phyloP scores from a whole-genome alignment of 768 basidiomycete genomes.

The Holtermannia corniformis region DNA sequence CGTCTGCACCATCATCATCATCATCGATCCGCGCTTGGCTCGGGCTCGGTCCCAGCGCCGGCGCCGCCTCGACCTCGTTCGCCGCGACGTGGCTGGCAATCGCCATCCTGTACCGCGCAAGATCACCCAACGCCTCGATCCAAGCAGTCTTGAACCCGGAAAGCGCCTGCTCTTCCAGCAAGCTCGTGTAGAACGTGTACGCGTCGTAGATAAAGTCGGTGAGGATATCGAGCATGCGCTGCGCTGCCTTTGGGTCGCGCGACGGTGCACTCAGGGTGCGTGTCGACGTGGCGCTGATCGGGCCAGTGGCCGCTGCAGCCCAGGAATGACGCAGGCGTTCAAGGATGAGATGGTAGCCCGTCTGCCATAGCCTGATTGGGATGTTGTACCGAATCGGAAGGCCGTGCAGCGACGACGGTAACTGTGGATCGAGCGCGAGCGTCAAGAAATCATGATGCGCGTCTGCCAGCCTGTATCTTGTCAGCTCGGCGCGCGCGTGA shows the following conservation, averaged over 20 bases:
- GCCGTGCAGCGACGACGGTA: constrained; percentile 77
- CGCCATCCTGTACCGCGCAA: constrained; percentile 88
- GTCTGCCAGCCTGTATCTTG: constrained; percentile 65
- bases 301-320: constrained; percentile 3
- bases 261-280: constrained; percentile 5
- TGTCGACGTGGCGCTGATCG: background rate
- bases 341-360: constrained; percentile 78
- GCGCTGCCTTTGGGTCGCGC: constrained; percentile 16
- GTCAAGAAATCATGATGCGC: constrained; percentile 78
- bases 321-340: constrained; percentile 82
- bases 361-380: constrained; percentile 83
- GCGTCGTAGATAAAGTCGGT: constrained; percentile 93
- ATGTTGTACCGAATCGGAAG: constrained; percentile 95
- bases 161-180: constrained; percentile 72
- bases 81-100: constrained; percentile 65
- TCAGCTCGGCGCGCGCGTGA: constrained; percentile 1
- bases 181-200: constrained; percentile 82
- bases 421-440: constrained; percentile 72
- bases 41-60: background rate
- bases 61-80: background rate
- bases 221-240: constrained; percentile 71
- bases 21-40: constrained; percentile 20
- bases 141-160: constrained; percentile 65
- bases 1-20: constrained; percentile 53
- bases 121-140: constrained; percentile 94